These are phyloP conservation scores for Kandelia obovata DNA, from an alignment of 345 rosid species.

Conservation along the genomic window DNA sequence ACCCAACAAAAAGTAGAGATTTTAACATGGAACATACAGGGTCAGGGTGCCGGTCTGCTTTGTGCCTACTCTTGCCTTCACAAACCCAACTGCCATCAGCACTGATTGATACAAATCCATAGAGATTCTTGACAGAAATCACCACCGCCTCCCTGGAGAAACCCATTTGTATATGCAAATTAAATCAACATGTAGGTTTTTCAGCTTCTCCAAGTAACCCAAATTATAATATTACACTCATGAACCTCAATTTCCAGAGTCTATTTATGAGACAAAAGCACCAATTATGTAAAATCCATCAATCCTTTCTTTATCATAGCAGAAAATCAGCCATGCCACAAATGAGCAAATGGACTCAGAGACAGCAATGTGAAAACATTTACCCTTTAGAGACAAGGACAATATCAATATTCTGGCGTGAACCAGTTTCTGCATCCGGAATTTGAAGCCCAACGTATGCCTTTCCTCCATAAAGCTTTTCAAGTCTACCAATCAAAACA, in stretches of 20 bases:
- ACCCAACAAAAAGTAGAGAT: constrained; percentile 6
- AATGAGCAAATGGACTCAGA: not conserved
- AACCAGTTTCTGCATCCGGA: constrained; percentile 81
- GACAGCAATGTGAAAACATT: not conserved
- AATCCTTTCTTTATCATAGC: not conserved
- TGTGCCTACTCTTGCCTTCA: constrained; percentile 45
- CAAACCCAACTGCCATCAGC: constrained; percentile 82
- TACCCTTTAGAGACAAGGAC: constrained; percentile 71
- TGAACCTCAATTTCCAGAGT: no score
- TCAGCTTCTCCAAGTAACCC: no score
- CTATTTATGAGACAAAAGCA: not conserved
- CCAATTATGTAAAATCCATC: not conserved
- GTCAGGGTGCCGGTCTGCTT: constrained; percentile 44
- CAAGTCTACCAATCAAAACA: constrained; percentile 42
- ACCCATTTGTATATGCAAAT: not conserved
- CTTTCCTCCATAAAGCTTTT: constrained; percentile 83
- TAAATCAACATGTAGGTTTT: not conserved
- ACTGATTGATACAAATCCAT: constrained; percentile 58
- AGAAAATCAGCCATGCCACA: not conserved
- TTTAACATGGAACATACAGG: constrained; percentile 48
- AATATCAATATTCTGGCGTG: constrained; percentile 64
- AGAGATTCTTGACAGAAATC: constrained; percentile 66
- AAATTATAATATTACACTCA: no score
- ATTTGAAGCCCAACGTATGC: constrained; percentile 80
- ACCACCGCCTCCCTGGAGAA: constrained; percentile 61